Base-by-base conservation (phyloP, 768 basidiomycete species). In the Phanerochaete sordida region DNA sequence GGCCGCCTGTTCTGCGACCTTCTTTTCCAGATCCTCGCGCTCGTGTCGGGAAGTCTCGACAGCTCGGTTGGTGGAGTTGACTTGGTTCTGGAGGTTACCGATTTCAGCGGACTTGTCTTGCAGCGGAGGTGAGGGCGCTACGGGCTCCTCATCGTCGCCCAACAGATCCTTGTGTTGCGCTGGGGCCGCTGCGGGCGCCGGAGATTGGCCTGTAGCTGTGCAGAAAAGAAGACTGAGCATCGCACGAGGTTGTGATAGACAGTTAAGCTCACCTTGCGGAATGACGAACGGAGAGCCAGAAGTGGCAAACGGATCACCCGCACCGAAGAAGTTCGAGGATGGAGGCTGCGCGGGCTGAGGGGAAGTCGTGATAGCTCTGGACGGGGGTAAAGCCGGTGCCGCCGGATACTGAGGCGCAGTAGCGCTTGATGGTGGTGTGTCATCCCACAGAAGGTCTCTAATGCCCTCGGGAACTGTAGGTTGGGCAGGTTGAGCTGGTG, bases 61-160 rank as follows among this genome's bases (percentile, higher is more conserved):
- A 26, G 91, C 86, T 31, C 78, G 83, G 56, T 82, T 87, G 3
- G 94, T 96, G 13, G 90, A 92, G 65, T 82, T 80, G 47, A 97
- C 77, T 65, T 95, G 91, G 66, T 93, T 95, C 72, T 88, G 88
- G 23, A 85, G 74, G 68, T 97, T 95, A 7, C 92, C 93, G 57
- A 98, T 89, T 69, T 95, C 91, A 3, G 86, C 90, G 28, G 90
- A 92, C 60, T 83, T 82, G 65, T 94, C 88, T 4, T 88, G 84
- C 6, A 87, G 68, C 39, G 82, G 78, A 52, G 83, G 76, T 16
- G 85, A 77, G 0, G 77, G 56, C 5, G 79, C 73, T 1, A 72
- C 70, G 26, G 77, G 61, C 21, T 53, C 74, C 11, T 84, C 81
- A 33, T 94, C 91, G 64, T 91, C 91, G 27, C 84, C 87, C 28